Percentiles rank a stretch among this genome's conserved stretches.
Evolutionary conservation across 176 grass and related monocot species (phyloP).

Genomic region (Panicum miliaceum): DNA sequence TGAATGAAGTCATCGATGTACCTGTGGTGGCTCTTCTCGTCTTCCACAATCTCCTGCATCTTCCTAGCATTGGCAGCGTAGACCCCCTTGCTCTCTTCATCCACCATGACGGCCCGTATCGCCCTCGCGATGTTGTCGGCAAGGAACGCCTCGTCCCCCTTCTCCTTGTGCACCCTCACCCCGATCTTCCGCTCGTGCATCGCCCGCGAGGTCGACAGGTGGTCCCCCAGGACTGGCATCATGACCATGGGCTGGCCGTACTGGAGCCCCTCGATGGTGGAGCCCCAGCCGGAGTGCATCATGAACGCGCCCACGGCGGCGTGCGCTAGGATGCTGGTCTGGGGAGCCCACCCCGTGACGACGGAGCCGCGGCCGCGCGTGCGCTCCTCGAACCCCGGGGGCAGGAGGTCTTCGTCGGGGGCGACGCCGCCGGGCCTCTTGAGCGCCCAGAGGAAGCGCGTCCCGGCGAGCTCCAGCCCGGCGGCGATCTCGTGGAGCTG

Average conservation of each 20-base stretch:
- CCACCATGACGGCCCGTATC: constrained; percentile 29
- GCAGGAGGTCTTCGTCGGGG: not conserved
- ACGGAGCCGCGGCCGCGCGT: not conserved
- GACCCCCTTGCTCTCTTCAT: constrained; percentile 32
- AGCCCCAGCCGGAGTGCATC: not conserved
- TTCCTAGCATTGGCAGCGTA: constrained; percentile 40
- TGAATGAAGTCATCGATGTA: constrained; percentile 49
- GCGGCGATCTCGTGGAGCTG: constrained; percentile 53
- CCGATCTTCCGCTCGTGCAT: not conserved
- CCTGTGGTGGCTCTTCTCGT: constrained; percentile 7
- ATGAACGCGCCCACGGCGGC: not conserved
- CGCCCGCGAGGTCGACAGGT: not conserved
- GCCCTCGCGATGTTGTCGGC: constrained; percentile 25
- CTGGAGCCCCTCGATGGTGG: constrained; percentile 1
- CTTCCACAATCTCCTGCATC: constrained; percentile 38
- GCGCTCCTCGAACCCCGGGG: constrained; percentile 45
- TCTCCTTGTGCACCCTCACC: not conserved
- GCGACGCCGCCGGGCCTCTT: not conserved
- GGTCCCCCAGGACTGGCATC: not conserved
- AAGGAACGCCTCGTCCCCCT: constrained; percentile 7
- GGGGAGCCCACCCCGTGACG: not conserved
- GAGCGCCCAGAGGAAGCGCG: not conserved
- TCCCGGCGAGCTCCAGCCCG: constrained; percentile 43
- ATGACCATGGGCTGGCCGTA: not conserved
- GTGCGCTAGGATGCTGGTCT: not conserved